Evolutionary conservation across 495 filamentous ascomycete species (phyloP).

Genomic region (Cladorrhinum samala): DNA sequence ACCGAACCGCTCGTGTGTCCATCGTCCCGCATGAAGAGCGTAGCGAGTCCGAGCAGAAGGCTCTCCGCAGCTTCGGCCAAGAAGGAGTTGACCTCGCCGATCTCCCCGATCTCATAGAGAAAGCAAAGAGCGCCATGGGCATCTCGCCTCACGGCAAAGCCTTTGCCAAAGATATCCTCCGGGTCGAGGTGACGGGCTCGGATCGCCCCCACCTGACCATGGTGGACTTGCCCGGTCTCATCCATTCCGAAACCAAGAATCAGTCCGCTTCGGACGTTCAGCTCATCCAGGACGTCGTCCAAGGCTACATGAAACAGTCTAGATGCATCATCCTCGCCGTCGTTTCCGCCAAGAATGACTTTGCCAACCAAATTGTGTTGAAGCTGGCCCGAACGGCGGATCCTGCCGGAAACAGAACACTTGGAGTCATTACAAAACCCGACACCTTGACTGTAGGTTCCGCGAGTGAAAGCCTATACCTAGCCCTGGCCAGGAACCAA

Average conservation of each 20-base stretch:
- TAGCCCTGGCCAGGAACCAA: slow-evolving; percentile 53
- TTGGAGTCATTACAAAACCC: slow-evolving; percentile 84
- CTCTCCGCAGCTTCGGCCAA: slow-evolving; percentile 19
- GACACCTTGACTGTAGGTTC: slow-evolving; percentile 52
- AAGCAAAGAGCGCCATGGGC: slow-evolving; percentile 49
- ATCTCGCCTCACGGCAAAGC: slow-evolving; percentile 35
- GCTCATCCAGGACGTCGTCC: slow-evolving; percentile 48
- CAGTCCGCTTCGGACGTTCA: slow-evolving; percentile 41
- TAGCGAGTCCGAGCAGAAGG: slow-evolving; percentile 15
- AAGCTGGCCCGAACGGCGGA: slow-evolving; percentile 72
- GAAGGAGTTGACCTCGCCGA: slow-evolving; percentile 28
- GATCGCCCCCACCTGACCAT: slow-evolving; percentile 58
- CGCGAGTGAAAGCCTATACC: slow-evolving; percentile 42
- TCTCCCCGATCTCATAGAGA: slow-evolving; percentile 38
- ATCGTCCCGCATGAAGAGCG: slow-evolving; percentile 36
- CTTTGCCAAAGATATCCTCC: slow-evolving; percentile 60
- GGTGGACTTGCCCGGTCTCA: slow-evolving; percentile 64
- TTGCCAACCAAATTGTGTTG: slow-evolving; percentile 55
- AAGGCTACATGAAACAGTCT: slow-evolving; percentile 54
- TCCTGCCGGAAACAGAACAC: slow-evolving; percentile 64
- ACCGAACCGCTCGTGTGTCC: slow-evolving; percentile 34
- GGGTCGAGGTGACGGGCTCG: slow-evolving; percentile 62
- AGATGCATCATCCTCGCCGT: slow-evolving; percentile 61
- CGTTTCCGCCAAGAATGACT: slow-evolving; percentile 58
- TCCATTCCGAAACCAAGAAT: slow-evolving; percentile 47